These are phyloP conservation scores for Colletotrichum eremochloae DNA, from an alignment of 2,329 filamentous ascomycete genomes.

Conservation along the genomic window DNA sequence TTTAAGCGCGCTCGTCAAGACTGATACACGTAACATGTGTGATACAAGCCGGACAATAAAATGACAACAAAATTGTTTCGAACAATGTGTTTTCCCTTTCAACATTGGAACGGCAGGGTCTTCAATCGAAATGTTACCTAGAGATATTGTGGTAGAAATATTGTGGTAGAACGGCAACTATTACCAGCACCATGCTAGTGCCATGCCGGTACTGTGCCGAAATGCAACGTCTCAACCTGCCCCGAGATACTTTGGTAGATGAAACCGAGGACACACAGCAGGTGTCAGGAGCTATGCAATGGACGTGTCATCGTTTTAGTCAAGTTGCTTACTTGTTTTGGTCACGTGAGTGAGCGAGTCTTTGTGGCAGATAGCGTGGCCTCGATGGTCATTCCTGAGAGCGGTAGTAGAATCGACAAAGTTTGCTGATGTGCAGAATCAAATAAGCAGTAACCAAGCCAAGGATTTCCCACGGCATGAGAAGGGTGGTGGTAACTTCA, in stretches of 20 bases:
- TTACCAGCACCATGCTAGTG: constrained; percentile 10
- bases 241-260: background rate
- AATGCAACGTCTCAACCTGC: background rate
- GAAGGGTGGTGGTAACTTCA: too few relatives aligned
- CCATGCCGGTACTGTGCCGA: constrained; percentile 2
- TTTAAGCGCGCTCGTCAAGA: background rate
- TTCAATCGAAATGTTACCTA: background rate
- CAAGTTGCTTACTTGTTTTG: background rate
- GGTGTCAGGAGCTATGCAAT: background rate
- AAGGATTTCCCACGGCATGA: background rate
- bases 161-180: constrained; percentile 2
- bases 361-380: background rate
- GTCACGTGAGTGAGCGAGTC: background rate
- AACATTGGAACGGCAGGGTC: background rate
- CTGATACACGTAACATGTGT: constrained; percentile 8
- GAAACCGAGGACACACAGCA: background rate
- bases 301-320: background rate
- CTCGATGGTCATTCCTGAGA: background rate
- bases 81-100: background rate
- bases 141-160: background rate
- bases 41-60: background rate
- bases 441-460: background rate
- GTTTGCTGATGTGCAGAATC: too few relatives aligned
- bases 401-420: background rate
- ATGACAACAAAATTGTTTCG: background rate